Evolutionary conservation across 768 basidiomycete species (phyloP), one percentile per base, ranked within the genome.

Genomic region (Chalciporus sphaerocephalus): DNA sequence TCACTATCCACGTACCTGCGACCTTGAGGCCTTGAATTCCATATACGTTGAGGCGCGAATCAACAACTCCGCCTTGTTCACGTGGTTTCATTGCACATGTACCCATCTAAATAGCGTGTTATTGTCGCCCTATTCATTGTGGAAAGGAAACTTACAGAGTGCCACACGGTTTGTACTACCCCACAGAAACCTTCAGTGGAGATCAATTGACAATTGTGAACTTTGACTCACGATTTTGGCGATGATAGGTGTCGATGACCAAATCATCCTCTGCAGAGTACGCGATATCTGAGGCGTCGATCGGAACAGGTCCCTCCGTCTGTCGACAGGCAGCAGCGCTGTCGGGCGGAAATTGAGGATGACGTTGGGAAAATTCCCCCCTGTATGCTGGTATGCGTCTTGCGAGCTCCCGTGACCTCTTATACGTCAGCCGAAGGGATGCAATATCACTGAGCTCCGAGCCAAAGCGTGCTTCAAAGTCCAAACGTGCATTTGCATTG

Each of bases 61-160:
- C 82, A 3, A 87, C 80, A 6, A 87, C 85, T 4, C 84, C 85
- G 2, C 73, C 74, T 23, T 73, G 42, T 9, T 76, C 69, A 2
- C 75, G 73, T 0, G 80, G 72, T 59, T 83, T 83, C 84, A 85
- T 85, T 0, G 82, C 74, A 44, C 82, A 85, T 0, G 83, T 85
- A 28, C 83, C 83, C 3, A 81, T 67, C 80, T 83, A 18, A 3
- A 18, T 38, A 1, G 3, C 2, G 6, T 15, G 16, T 51, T 13
- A 42, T n/a, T 8, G 7, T 3, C 16, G 21, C 10, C 10, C 18
- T 2, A n/a, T n/a, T n/a, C n/a, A n/a, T n/a, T n/a, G n/a, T n/a
- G n/a, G n/a, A n/a, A n/a, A n/a, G 16, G 3, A 4, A 18, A 6
- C 59, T 43, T 4, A 59, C 59, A 37, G 52, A 47, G 13, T 61